Evolutionary conservation across 2,329 filamentous ascomycete genomes (phyloP).

Genomic region (Pseudogymnoascus sp.): DNA sequence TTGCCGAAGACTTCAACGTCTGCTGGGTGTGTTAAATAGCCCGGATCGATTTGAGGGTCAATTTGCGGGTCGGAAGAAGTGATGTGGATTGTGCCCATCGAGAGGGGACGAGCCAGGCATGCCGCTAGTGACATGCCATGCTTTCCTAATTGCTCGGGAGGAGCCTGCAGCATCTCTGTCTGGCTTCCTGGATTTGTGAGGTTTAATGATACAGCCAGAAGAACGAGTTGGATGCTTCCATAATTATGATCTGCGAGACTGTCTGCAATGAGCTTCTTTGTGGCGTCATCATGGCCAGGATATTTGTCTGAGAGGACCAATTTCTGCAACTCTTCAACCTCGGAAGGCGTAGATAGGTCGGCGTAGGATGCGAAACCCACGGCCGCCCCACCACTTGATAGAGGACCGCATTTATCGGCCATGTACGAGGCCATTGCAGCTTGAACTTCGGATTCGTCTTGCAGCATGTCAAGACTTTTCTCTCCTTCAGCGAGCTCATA

Average conservation of each 20-base stretch:
- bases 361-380: constrained; percentile 12
- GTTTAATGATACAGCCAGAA: constrained; percentile 1
- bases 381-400: constrained; percentile 11
- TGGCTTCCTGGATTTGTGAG: background rate
- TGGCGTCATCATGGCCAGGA: background rate
- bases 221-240: constrained; percentile 13
- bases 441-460: constrained; percentile 21
- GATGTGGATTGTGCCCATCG: constrained; percentile 35
- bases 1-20: constrained; percentile 29
- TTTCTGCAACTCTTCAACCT: background rate
- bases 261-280: background rate
- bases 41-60: constrained; percentile 34
- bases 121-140: constrained; percentile 29
- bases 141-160: constrained; percentile 10
- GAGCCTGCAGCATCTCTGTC: background rate
- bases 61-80: constrained; percentile 29
- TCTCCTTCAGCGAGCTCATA: constrained; percentile 16
- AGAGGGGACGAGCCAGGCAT: constrained; percentile 35
- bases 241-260: constrained; percentile 3
- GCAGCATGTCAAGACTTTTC: constrained; percentile 10
- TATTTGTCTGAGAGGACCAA: background rate
- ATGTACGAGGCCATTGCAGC: constrained; percentile 28
- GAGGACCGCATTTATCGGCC: constrained; percentile 6
- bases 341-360: background rate
- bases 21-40: constrained; percentile 35